Evolutionary conservation across 2,329 filamentous ascomycete species (phyloP).

Genomic region (Byssochlamys sp.): DNA sequence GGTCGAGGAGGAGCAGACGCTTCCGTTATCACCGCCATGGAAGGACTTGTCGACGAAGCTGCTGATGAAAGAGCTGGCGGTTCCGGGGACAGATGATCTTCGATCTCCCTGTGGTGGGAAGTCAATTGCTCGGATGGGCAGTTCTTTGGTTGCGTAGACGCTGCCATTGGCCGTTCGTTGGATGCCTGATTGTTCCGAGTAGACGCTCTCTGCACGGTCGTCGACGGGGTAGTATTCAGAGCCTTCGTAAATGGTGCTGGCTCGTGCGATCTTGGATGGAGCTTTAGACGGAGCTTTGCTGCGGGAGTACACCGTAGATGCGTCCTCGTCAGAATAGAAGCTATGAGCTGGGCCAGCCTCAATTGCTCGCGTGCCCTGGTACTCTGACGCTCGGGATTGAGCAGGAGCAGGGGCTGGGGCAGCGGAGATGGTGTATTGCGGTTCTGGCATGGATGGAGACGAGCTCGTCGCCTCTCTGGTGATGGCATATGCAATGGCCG

Average conservation of each 20-base stretch:
- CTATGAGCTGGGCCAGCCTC: conserved; percentile 21
- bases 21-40: conserved; percentile 15
- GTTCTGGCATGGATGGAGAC: conserved; percentile 12
- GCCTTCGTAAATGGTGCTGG: conserved; percentile 33
- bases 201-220: conserved; percentile 11
- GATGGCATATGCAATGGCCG: conserved; percentile 66
- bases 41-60: conserved; percentile 29
- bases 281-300: conserved; percentile 12
- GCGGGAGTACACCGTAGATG: conserved; percentile 22
- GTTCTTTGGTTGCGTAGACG: conserved; percentile 25
- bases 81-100: conserved; percentile 17
- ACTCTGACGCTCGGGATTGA: conserved; percentile 5
- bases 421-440: conserved; percentile 17
- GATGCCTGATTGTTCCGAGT: conserved; percentile 16
- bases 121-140: conserved; percentile 32
- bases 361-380: conserved; percentile 18
- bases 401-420: conserved; percentile 11
- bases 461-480: conserved; percentile 43
- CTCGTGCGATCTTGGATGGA: conserved; percentile 31
- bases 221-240: conserved; percentile 20
- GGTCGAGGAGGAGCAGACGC: conserved; percentile 28
- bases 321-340: conserved; percentile 18
- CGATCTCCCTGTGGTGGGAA: conserved; percentile 21
- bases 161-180: conserved; percentile 30
- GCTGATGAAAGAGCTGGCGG: conserved; percentile 34